phyloP scores from a whole-genome alignment of 2,329 filamentous ascomycete species.

The Talaromyces marneffei region DNA sequence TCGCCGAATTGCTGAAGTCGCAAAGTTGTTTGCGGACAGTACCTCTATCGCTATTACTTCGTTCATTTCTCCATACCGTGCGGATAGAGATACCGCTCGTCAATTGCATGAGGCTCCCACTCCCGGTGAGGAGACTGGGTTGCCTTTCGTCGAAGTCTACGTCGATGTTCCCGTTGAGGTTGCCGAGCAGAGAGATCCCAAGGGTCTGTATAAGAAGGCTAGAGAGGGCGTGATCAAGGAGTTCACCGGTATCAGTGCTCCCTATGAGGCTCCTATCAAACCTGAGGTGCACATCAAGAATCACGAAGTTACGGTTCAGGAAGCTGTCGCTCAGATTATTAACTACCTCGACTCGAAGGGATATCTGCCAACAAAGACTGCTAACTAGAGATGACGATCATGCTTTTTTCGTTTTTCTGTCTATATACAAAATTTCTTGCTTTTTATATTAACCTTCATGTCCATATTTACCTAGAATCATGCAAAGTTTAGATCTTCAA shows the following conservation, averaged over 20 bases:
- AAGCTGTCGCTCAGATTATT: conserved; percentile 80
- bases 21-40: conserved; percentile 91
- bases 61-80: conserved; percentile 93
- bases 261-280: conserved; percentile 82
- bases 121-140: conserved; percentile 53
- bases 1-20: conserved; percentile 89
- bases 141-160: conserved; percentile 90
- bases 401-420: not conserved
- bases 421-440: not conserved
- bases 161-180: conserved; percentile 88
- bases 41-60: conserved; percentile 84
- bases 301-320: conserved; percentile 75
- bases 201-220: conserved; percentile 97
- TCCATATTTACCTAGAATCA: conserved; percentile 1
- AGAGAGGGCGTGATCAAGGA: conserved; percentile 90
- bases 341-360: conserved; percentile 68
- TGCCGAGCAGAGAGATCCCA: conserved; percentile 91
- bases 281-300: conserved; percentile 85
- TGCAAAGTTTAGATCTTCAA: not conserved
- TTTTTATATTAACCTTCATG: not conserved
- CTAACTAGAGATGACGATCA: conserved; percentile 11
- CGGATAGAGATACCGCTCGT: conserved; percentile 77
- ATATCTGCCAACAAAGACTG: conserved; percentile 45
- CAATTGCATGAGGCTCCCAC: conserved; percentile 65
- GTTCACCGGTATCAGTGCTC: conserved; percentile 91